These are phyloP conservation scores for Taphrina populina DNA, from an alignment of 1,139 yeast species.

Conservation along the genomic window DNA sequence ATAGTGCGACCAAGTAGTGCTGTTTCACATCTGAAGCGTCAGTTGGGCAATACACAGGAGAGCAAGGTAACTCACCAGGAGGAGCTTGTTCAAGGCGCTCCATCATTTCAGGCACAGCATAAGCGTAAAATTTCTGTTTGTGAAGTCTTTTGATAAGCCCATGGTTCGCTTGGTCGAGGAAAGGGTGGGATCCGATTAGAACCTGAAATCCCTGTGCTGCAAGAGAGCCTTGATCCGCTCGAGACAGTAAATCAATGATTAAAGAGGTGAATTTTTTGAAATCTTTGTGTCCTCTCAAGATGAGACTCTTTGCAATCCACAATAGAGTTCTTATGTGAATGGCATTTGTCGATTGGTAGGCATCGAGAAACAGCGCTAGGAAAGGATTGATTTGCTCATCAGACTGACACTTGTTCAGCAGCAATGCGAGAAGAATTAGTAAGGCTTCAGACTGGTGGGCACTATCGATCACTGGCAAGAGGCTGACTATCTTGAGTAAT, in stretches of 20 bases:
- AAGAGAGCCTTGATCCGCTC: constrained; percentile 44
- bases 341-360: not conserved
- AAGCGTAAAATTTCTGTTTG: constrained; percentile 73
- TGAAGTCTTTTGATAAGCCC: constrained; percentile 64
- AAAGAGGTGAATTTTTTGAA: constrained; percentile 50
- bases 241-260: constrained; percentile 48
- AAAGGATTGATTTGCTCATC: constrained; percentile 17
- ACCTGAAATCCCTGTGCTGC: constrained; percentile 62
- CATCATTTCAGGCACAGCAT: constrained; percentile 45
- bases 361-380: not conserved
- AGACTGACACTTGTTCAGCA: constrained; percentile 48
- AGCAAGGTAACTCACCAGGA: not conserved
- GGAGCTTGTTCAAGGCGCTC: constrained; percentile 41
- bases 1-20: constrained; percentile 62
- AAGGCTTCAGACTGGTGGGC: constrained; percentile 56
- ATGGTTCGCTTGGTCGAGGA: constrained; percentile 58
- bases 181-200: constrained; percentile 62
- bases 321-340: constrained; percentile 52
- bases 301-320: constrained; percentile 72
- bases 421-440: constrained; percentile 54
- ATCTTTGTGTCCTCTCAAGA: constrained; percentile 56
- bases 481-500: not conserved
- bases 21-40: constrained; percentile 43
- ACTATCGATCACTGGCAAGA: not conserved
- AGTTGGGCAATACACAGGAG: not conserved